A percentile compares a stretch with the other conserved stretches of the same genome.
These are phyloP conservation scores for Aristolochia californica DNA, from an alignment of 164 flowering plant species.

Conservation along the genomic window DNA sequence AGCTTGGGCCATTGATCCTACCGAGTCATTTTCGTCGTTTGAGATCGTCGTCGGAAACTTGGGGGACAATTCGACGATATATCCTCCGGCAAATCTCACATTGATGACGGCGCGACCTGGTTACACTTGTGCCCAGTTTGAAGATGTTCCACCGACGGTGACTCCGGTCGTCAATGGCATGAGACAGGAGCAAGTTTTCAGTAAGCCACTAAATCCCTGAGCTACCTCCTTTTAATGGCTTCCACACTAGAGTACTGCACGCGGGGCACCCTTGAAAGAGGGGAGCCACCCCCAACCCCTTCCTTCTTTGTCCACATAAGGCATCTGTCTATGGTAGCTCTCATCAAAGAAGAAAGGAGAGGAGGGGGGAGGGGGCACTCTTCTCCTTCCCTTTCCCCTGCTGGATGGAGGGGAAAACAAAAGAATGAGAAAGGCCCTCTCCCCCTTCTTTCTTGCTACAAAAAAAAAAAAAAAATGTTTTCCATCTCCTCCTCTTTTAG, in stretches of 20 bases:
- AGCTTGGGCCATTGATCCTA: slow-evolving; percentile 31
- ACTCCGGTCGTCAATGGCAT: slow-evolving; percentile 25
- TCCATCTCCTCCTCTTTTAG: too few relatives aligned
- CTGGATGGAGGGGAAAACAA: too few relatives aligned
- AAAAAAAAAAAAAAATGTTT: too few relatives aligned
- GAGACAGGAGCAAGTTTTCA: slow-evolving; percentile 41
- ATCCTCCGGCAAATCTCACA: slow-evolving; percentile 31
- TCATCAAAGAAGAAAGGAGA: too few relatives aligned
- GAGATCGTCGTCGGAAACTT: slow-evolving; percentile 38
- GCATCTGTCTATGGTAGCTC: too few relatives aligned
- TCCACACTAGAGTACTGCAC: not conserved
- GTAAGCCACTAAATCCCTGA: slow-evolving; percentile 25
- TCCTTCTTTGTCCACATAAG: too few relatives aligned
- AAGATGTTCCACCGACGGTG: slow-evolving; percentile 32
- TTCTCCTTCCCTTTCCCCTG: too few relatives aligned
- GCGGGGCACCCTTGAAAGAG: not conserved
- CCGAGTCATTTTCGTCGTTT: slow-evolving; percentile 36
- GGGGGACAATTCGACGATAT: slow-evolving; percentile 9
- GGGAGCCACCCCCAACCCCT: too few relatives aligned
- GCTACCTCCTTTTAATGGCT: too few relatives aligned
- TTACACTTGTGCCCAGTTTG: slow-evolving; percentile 36
- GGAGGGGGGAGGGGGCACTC: too few relatives aligned
- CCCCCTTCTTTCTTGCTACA: too few relatives aligned
- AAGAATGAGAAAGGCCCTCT: too few relatives aligned
- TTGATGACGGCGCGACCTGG: slow-evolving; percentile 54